phyloP scores from a whole-genome alignment of 2,329 filamentous ascomycete genomes.

The Fusarium decemcellulare region DNA sequence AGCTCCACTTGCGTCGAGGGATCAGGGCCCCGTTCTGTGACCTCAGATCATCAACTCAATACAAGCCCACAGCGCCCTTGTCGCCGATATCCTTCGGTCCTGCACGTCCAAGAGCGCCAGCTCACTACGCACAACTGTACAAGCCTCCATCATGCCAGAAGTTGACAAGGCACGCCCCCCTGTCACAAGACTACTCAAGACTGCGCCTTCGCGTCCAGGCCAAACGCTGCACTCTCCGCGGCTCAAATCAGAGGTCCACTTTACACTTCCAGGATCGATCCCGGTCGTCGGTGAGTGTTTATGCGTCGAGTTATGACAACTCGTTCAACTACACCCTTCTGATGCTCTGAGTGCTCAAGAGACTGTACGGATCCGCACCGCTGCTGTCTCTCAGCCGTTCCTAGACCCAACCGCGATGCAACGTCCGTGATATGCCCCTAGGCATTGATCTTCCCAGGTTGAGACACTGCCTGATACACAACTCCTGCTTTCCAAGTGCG shows the following conservation, averaged over 20 bases:
- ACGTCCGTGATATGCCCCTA: conserved; percentile 20
- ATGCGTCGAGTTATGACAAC: not conserved
- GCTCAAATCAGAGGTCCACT: conserved; percentile 47
- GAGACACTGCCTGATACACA: conserved; percentile 8
- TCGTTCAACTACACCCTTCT: not conserved
- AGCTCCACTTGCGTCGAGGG: not conserved
- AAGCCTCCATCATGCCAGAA: conserved; percentile 35
- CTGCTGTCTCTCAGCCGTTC: conserved; percentile 52
- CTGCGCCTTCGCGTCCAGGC: conserved; percentile 37
- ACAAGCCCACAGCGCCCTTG: not conserved
- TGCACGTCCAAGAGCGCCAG: not conserved
- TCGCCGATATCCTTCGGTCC: not conserved
- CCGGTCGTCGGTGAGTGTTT: conserved; percentile 44
- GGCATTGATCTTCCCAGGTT: not conserved
- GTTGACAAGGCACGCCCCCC: conserved; percentile 27
- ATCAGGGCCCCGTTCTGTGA: not conserved
- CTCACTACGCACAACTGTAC: not conserved
- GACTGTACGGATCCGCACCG: conserved; percentile 46
- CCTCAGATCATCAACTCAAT: not conserved
- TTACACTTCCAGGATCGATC: conserved; percentile 47
- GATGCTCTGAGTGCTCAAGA: conserved; percentile 35
- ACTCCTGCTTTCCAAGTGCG: not conserved
- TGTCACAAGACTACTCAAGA: conserved; percentile 44
- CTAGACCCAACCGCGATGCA: conserved; percentile 49
- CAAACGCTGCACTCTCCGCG: conserved; percentile 44